These are phyloP conservation scores for Mollisia scopiformis DNA, from an alignment of 2,329 filamentous ascomycete species.

Conservation along the genomic window DNA sequence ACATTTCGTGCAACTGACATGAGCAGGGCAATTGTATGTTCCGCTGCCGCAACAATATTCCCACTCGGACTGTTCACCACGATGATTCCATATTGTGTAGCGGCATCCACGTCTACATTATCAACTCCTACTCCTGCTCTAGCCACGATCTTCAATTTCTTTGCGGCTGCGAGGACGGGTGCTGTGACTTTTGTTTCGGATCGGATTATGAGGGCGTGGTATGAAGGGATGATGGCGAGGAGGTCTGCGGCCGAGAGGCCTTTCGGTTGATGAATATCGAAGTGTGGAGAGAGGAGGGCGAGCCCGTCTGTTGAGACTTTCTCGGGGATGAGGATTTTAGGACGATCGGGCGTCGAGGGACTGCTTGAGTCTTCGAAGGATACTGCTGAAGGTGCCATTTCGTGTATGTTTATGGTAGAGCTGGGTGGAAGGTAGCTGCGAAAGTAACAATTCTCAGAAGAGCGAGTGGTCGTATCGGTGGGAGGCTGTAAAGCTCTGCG, in stretches of 20 bases:
- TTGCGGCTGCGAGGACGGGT: constrained; percentile 65
- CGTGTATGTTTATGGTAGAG: background rate
- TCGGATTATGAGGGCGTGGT: constrained; percentile 77
- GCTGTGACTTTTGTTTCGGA: constrained; percentile 82
- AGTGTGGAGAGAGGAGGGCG: constrained; percentile 64
- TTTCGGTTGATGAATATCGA: constrained; percentile 71
- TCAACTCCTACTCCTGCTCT: constrained; percentile 82
- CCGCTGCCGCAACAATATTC: constrained; percentile 80
- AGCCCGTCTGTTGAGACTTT: constrained; percentile 81
- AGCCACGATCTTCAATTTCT: constrained; percentile 75
- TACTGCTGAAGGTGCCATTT: constrained; percentile 32
- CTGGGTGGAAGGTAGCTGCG: background rate
- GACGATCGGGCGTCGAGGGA: constrained; percentile 14
- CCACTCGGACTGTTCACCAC: constrained; percentile 81
- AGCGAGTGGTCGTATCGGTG: background rate
- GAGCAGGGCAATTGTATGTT: constrained; percentile 76
- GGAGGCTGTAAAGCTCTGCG: background rate
- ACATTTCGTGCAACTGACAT: constrained; percentile 77
- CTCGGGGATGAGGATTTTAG: constrained; percentile 71
- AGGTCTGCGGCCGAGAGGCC: constrained; percentile 66
- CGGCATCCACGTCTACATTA: constrained; percentile 76
- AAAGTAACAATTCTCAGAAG: background rate
- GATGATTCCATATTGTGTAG: constrained; percentile 74
- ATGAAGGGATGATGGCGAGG: constrained; percentile 66
- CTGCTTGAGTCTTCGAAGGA: background rate